These are phyloP conservation scores for Lolium multiflorum DNA, from an alignment of 176 grass and related monocot genomes.

Conservation along the genomic window DNA sequence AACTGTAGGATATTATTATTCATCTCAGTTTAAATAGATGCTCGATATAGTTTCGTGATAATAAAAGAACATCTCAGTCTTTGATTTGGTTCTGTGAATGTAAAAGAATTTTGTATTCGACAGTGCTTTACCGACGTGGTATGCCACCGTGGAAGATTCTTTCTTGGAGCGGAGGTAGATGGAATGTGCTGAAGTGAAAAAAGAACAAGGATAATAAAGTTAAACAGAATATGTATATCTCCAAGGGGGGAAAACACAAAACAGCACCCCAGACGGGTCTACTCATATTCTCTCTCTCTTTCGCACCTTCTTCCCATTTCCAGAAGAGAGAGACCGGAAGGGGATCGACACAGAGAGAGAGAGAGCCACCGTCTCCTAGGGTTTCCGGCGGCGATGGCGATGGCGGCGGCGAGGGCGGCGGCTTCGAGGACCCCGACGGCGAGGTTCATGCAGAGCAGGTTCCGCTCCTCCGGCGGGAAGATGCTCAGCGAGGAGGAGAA, in stretches of 20 bases:
- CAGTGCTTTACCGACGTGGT: not conserved
- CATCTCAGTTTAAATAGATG: not conserved
- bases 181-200: not conserved
- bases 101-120: not conserved
- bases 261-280: not conserved
- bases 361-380: constrained; percentile 32
- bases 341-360: not conserved
- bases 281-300: not conserved
- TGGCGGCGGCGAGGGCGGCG: constrained; percentile 15
- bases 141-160: not conserved
- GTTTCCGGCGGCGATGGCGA: constrained; percentile 48
- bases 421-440: not conserved
- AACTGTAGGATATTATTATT: no score
- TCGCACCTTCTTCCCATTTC: not conserved
- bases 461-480: constrained; percentile 80
- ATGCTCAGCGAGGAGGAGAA: constrained; percentile 74
- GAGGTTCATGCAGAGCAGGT: constrained; percentile 57
- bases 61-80: no score
- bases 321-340: not conserved
- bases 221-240: not conserved
- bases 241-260: not conserved
- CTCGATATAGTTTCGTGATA: no score
- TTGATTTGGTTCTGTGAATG: not conserved
- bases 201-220: not conserved
- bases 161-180: constrained; percentile 8